Evolutionary conservation across 495 filamentous ascomycete species (phyloP), one percentile per base, ranked within the genome.

Genomic region (Lichenothelia convexa): DNA sequence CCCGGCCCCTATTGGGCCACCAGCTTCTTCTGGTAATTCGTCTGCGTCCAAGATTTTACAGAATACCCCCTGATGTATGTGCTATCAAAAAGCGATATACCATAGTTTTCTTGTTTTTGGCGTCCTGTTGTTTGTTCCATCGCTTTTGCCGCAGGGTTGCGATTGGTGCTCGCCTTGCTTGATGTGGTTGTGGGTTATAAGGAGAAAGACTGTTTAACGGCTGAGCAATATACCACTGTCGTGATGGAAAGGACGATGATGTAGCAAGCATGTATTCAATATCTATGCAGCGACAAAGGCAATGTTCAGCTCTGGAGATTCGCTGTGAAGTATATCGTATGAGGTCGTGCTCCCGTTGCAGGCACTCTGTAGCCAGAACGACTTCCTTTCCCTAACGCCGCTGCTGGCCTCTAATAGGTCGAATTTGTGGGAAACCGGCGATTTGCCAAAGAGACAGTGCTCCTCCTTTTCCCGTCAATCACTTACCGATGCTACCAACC

Each of bases 1-100:
- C 55, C 55, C 55, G 49, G 55, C 50, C 51, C 53, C 55, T 43
- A 56, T 54, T 51, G 55, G 53, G 48, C 55, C 55, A 44, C 48
- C 44, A 15, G n/a, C n/a, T 33, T 27, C 8, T 27, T 13, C 8
- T 33, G 11, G 16, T 33, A 12, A 33, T 33, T 18, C 13, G 13
- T 12, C 13, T 33, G 8, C 8, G 16, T 15, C 9, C 8, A 18
- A 12, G 9, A 9, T 11, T 13, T 29, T 13, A 11, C 24, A 13
- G 15, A 33, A 33, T 33, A 33, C 31, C 31, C 31, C 31, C 17
- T 8, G 8, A 33, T 33, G 16, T 9, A 8, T 33, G 48, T 45
- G 44, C 44, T 42, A 27, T 21, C 7, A 31, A 41, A 51, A 51
- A 43, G 40, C 39, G 38, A 22, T 37, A 19, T 30, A 11, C 15